Base-by-base conservation (phyloP, 2,329 filamentous ascomycete genomes). In the Venturia effusa region DNA sequence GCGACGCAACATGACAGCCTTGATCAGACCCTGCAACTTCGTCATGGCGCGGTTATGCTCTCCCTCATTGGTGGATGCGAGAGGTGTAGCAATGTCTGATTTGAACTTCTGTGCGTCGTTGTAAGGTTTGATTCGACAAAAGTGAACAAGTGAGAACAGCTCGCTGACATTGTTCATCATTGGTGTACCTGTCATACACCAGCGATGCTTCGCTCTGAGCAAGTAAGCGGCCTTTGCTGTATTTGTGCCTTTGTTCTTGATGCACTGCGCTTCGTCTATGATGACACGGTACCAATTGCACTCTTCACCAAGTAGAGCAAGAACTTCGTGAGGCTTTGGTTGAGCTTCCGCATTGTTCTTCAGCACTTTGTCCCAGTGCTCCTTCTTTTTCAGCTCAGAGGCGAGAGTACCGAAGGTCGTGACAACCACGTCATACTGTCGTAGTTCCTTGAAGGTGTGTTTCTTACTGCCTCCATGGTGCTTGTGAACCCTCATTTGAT, bases 121-220 rank as follows among this genome's bases (percentile, higher is more conserved):
- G 73, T 94, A 96, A 1, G 90, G 91, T 66, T 81, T 81, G 70
- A 95, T 92, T 2, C 81, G 80, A 19, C 96, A 79, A 71, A 96
- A 97, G 2, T 84, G 82, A 55, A 96, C 79, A 24, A 96, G 76
- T 0, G 90, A 89, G 70, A 84, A 92, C 3, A 96, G 79, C 69
- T 97, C 92, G 30, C 83, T 79, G 2, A 93, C 84, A 15, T 82
- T 85, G 69, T 96, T 96, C 88, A 94, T 94, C 88, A 93, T 92
- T 0, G 90, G 90, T 0, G 90, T 94, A 32, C 90, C 90, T 3
- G 87, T 90, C 73, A 93, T 82, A 70, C 88, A 91, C 77, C 89
- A 86, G 59, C 89, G 81, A 70, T 88, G 84, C 41, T 77, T 78
- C 17, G 88, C 78, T 66, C 82, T 76, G 19, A 94, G 74, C 13